Conservation (phyloP, 2,329 filamentous ascomycete genomes). For the Aspergillus persii region DNA sequence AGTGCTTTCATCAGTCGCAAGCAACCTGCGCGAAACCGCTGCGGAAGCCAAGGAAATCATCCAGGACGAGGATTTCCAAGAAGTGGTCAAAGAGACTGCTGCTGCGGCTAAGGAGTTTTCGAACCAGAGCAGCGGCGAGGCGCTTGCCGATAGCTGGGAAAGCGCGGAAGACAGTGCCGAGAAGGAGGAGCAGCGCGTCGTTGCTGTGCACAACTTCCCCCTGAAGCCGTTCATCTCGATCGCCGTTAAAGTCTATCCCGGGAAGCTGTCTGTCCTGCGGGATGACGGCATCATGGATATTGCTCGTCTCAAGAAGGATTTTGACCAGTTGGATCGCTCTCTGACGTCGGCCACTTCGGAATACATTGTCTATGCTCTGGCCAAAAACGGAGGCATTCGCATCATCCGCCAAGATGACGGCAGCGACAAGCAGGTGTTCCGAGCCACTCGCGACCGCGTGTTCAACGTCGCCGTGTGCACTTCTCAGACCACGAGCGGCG, state of each 20-base stretch:
- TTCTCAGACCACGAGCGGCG: conserved; percentile 53
- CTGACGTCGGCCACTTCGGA: conserved; percentile 84
- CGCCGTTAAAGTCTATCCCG: conserved; percentile 53
- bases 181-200: conserved; percentile 62
- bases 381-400: conserved; percentile 86
- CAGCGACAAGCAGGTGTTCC: conserved; percentile 86
- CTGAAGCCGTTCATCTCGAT: conserved; percentile 96
- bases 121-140: conserved; percentile 51
- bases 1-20: conserved; percentile 32
- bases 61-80: conserved; percentile 53
- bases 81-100: conserved; percentile 51
- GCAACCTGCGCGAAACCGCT: conserved; percentile 39
- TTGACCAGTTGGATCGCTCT: conserved; percentile 94
- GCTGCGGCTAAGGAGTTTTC: conserved; percentile 53
- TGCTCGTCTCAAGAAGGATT: conserved; percentile 92
- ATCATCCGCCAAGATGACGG: conserved; percentile 95
- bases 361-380: conserved; percentile 92
- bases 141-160: conserved; percentile 86
- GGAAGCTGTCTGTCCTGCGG: conserved; percentile 61
- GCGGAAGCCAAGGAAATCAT: conserved; percentile 48
- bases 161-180: conserved; percentile 71
- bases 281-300: conserved; percentile 86
- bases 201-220: conserved; percentile 91
- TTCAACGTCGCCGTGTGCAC: conserved; percentile 89
- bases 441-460: conserved; percentile 85